Evolutionary conservation across 768 basidiomycete genomes (phyloP).

Genomic region (Mycena albidolilacea): DNA sequence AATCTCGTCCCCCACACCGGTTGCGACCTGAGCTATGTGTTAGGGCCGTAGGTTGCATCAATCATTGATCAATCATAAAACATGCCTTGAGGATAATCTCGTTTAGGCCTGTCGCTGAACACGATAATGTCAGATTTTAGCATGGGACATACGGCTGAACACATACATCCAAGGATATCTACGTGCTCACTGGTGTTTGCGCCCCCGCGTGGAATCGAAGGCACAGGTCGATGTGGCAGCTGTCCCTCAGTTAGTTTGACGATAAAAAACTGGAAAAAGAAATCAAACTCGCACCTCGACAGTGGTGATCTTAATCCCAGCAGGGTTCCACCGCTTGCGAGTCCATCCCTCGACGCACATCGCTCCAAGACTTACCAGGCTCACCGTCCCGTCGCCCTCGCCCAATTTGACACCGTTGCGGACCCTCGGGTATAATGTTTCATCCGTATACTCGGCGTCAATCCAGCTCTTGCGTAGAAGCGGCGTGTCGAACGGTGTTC

Average conservation of each 20-base stretch:
- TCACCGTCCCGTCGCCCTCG: slow-evolving; percentile 97
- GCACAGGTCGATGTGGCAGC: slow-evolving; percentile 37
- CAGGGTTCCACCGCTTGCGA: slow-evolving; percentile 28
- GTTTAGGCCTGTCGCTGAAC: slow-evolving; percentile 75
- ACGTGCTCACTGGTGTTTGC: slow-evolving; percentile 94
- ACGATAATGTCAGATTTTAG: too few relatives aligned
- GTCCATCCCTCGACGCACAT: slow-evolving; percentile 91
- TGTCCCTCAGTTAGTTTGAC: slow-evolving; percentile 59
- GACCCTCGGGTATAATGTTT: slow-evolving; percentile 70
- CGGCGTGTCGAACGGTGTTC: slow-evolving; percentile 67
- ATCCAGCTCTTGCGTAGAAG: slow-evolving; percentile 81
- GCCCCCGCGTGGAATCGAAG: slow-evolving; percentile 86
- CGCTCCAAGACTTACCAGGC: slow-evolving; percentile 86
- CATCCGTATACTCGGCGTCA: slow-evolving; percentile 85
- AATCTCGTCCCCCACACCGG: slow-evolving; percentile 84
- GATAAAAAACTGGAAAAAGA: neutral
- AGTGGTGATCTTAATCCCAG: slow-evolving; percentile 17
- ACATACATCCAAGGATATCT: slow-evolving; percentile 76
- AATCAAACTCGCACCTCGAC: slow-evolving; percentile 21
- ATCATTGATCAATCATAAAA: too few relatives aligned
- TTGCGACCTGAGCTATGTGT: slow-evolving; percentile 70
- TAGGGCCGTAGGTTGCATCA: too few relatives aligned
- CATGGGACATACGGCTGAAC: too few relatives aligned
- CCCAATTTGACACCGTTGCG: slow-evolving; percentile 92
- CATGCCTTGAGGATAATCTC: slow-evolving; percentile 79